Evolutionary conservation across 441 rosid genomes (phyloP).

Genomic region (Gossypium lobatum): DNA sequence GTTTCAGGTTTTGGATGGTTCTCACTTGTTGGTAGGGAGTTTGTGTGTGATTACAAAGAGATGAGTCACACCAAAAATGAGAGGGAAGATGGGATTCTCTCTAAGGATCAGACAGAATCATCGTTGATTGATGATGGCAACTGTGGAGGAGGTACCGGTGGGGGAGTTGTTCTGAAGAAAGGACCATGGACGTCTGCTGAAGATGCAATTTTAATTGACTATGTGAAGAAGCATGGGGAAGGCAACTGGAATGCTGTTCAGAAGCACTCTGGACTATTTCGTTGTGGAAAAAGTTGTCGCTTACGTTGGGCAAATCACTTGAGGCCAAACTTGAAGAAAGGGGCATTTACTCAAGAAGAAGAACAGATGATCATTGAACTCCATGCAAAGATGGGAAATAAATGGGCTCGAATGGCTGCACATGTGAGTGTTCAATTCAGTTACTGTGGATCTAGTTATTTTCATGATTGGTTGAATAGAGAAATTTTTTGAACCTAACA

Average conservation of each 20-base stretch:
- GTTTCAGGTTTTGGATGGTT: conserved; percentile 44
- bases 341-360: conserved; percentile 88
- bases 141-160: conserved; percentile 32
- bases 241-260: conserved; percentile 99
- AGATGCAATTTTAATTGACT: conserved; percentile 69
- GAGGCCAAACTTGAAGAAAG: conserved; percentile 97
- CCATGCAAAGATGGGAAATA: conserved; percentile 94
- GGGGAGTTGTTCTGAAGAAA: conserved; percentile 59
- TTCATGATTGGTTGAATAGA: not conserved
- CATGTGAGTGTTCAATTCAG: conserved; percentile 53
- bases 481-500: not conserved
- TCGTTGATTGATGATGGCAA: conserved; percentile 40
- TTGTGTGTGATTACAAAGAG: conserved; percentile 37
- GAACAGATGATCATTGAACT: conserved; percentile 81
- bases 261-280: conserved; percentile 77
- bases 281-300: conserved; percentile 99
- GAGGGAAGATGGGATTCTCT: conserved; percentile 49
- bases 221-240: conserved; percentile 93
- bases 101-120: conserved; percentile 46
- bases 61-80: conserved; percentile 61
- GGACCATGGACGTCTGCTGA: conserved; percentile 98
- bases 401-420: conserved; percentile 99
- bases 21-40: conserved; percentile 31
- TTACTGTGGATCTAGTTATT: not conserved
- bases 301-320: conserved; percentile 98